These are phyloP conservation scores for Pilatotrama ljubarskyi DNA, from an alignment of 768 basidiomycete species.

Conservation along the genomic window DNA sequence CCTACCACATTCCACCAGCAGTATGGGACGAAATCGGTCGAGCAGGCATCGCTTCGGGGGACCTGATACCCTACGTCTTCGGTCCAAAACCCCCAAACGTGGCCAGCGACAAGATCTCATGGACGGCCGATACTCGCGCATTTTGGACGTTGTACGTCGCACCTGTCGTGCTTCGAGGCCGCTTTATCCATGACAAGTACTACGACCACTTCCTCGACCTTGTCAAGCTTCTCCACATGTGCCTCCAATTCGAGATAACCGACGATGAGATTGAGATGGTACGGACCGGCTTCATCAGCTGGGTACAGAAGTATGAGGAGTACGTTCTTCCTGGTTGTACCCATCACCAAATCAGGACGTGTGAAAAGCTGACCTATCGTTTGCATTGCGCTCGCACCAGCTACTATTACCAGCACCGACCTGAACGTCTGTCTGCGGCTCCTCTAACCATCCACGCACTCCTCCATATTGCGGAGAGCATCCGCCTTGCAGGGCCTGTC, in stretches of 20 bases:
- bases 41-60: constrained; percentile 12
- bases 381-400: not conserved
- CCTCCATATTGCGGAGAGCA: constrained; percentile 33
- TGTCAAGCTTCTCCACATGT: constrained; percentile 25
- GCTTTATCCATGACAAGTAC: constrained; percentile 25
- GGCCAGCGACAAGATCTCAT: constrained; percentile 17
- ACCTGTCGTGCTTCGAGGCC: constrained; percentile 23
- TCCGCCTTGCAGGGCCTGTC: constrained; percentile 25
- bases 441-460: constrained; percentile 36
- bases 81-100: constrained; percentile 22
- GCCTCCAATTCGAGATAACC: constrained; percentile 26
- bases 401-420: constrained; percentile 33
- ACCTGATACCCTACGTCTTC: constrained; percentile 25
- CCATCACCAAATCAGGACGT: not conserved
- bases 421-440: constrained; percentile 28
- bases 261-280: constrained; percentile 18
- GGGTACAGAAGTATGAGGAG: constrained; percentile 27
- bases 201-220: constrained; percentile 30
- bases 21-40: constrained; percentile 30
- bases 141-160: constrained; percentile 29
- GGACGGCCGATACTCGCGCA: constrained; percentile 29
- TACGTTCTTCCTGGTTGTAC: not conserved
- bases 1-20: constrained; percentile 4
- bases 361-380: not conserved
- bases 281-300: constrained; percentile 15